These are phyloP conservation scores for Leishmania arabica DNA, from an alignment of 208 protist species.

Conservation along the genomic window DNA sequence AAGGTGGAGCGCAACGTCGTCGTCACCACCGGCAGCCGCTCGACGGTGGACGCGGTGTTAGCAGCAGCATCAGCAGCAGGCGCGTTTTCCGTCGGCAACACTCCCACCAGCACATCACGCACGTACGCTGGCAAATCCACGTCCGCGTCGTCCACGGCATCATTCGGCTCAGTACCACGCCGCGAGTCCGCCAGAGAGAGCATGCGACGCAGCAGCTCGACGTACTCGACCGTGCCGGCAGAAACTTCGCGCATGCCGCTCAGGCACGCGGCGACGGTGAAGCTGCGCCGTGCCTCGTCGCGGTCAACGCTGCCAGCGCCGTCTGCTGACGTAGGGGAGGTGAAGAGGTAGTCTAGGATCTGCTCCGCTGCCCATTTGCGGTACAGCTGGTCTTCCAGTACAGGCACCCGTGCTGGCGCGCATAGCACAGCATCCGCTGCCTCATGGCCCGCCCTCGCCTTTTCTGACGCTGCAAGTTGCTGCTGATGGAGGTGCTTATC, in stretches of 20 bases:
- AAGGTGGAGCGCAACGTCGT: conserved; percentile 24
- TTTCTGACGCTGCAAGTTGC: not conserved
- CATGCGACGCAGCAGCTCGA: conserved; percentile 12
- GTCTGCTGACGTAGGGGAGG: not conserved
- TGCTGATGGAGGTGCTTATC: not conserved
- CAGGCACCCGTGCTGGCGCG: not conserved
- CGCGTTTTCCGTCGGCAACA: not conserved
- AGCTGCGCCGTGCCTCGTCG: conserved; percentile 15
- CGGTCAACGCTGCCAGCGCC: not conserved
- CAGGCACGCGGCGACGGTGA: conserved; percentile 22
- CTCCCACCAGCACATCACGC: conserved; percentile 15
- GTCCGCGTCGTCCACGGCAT: not conserved
- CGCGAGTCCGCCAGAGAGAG: not conserved
- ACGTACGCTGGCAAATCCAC: conserved; percentile 26
- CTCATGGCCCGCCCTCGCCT: not conserved
- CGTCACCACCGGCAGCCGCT: conserved; percentile 23
- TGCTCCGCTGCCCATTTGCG: conserved; percentile 15
- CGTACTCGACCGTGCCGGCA: conserved; percentile 24
- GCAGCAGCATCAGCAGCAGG: not conserved
- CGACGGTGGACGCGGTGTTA: not conserved
- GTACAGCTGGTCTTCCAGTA: conserved; percentile 14
- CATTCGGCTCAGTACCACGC: not conserved
- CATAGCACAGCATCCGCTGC: not conserved
- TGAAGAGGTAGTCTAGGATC: conserved; percentile 22
- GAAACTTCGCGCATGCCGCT: conserved; percentile 26